Conservation (phyloP, 495 filamentous ascomycete species). For the Penicillium odoratum region DNA sequence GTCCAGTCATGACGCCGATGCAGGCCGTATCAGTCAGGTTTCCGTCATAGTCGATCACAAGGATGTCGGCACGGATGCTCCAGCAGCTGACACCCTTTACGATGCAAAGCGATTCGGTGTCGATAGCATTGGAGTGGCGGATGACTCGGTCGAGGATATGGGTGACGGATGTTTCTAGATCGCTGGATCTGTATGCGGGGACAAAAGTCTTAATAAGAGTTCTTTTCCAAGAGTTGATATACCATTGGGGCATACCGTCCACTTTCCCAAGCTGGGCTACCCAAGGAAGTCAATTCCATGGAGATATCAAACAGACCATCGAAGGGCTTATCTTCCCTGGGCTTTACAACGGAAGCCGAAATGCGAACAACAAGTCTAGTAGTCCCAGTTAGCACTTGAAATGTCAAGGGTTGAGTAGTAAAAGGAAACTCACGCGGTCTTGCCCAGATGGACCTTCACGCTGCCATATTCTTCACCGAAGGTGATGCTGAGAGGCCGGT, state of each 20-base stretch:
- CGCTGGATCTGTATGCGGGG: conserved; percentile 58
- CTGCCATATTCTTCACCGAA: conserved; percentile 93
- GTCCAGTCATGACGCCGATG: conserved; percentile 79
- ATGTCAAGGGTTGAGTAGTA: not conserved
- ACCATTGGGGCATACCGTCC: conserved; percentile 57
- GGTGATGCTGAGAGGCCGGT: conserved; percentile 70
- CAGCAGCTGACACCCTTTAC: conserved; percentile 88
- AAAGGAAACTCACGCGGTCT: conserved; percentile 66
- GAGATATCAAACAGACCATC: conserved; percentile 92
- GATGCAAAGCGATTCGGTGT: conserved; percentile 94
- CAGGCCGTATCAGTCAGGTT: conserved; percentile 83
- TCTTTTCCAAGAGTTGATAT: conserved; percentile 1
- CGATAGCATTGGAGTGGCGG: conserved; percentile 84
- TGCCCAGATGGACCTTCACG: conserved; percentile 84
- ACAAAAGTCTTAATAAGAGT: not conserved
- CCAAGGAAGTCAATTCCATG: conserved; percentile 89
- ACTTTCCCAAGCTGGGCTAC: conserved; percentile 85
- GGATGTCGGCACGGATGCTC: conserved; percentile 83
- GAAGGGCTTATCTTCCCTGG: conserved; percentile 84
- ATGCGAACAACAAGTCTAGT: conserved; percentile 77
- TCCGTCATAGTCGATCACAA: conserved; percentile 86
- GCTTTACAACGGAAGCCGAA: conserved; percentile 81
- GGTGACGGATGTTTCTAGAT: conserved; percentile 79
- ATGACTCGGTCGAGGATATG: conserved; percentile 89
- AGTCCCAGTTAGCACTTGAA: not conserved